Evolutionary conservation across 768 basidiomycete genomes (phyloP).

Genomic region (Tulasnella sp.): DNA sequence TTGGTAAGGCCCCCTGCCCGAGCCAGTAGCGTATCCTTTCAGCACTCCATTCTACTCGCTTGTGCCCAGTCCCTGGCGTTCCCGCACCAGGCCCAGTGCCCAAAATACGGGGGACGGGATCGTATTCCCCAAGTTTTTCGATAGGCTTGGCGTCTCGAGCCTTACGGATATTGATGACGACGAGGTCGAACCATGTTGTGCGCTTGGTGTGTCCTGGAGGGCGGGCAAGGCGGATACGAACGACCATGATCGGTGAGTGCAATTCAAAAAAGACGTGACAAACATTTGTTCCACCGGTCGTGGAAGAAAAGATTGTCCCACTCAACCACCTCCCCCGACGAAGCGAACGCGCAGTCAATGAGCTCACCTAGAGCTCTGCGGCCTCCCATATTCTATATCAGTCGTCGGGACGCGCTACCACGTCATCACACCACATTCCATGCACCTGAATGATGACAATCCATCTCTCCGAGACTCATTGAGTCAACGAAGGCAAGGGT

Average conservation of each 20-base stretch:
- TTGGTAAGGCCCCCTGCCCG: slow-evolving; percentile 71
- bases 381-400: too few species aligned
- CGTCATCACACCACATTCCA: too few species aligned
- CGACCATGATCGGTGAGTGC: slow-evolving; percentile 3
- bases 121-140: slow-evolving; percentile 77
- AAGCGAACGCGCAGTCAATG: too few species aligned
- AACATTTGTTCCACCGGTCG: too few species aligned
- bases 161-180: slow-evolving; percentile 63
- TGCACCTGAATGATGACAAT: too few species aligned
- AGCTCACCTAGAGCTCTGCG: too few species aligned
- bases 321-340: too few species aligned
- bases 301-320: too few species aligned
- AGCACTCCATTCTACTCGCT: slow-evolving; percentile 82
- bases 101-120: slow-evolving; percentile 38
- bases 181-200: slow-evolving; percentile 51
- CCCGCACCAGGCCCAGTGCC: neutral
- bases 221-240: slow-evolving; percentile 18
- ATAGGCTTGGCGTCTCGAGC: slow-evolving; percentile 77
- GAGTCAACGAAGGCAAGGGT: too few species aligned
- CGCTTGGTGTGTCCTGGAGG: slow-evolving; percentile 16
- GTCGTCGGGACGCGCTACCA: too few species aligned
- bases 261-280: neutral
- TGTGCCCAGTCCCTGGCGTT: slow-evolving; percentile 28
- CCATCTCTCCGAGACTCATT: too few species aligned
- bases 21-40: slow-evolving; percentile 89